Evolutionary conservation across 1,284 basidiomycete genomes (phyloP).

Genomic region (Serendipita sp.): DNA sequence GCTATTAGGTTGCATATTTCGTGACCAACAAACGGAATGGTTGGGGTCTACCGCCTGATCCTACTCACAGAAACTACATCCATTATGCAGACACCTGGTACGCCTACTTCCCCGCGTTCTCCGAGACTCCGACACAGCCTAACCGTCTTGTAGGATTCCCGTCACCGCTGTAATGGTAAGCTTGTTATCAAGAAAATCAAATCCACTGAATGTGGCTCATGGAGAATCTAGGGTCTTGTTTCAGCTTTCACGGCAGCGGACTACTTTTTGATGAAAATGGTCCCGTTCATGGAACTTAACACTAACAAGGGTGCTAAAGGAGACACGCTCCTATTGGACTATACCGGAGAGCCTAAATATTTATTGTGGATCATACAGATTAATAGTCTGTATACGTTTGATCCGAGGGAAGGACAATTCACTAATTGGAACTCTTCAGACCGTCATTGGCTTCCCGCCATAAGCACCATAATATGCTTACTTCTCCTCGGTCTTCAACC

Average conservation of each 20-base stretch:
- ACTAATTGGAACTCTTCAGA: background rate
- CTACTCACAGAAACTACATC: background rate
- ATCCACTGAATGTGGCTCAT: background rate
- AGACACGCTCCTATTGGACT: slow-evolving; percentile 1
- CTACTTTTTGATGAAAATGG: background rate
- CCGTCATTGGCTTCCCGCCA: background rate
- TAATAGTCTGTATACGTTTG: background rate
- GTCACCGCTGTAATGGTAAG: background rate
- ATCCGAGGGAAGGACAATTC: too few species aligned
- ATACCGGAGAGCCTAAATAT: background rate
- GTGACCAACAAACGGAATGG: background rate
- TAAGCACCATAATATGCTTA: background rate
- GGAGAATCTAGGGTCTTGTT: background rate
- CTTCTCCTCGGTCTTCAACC: background rate
- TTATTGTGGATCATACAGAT: background rate
- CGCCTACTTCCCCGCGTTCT: background rate
- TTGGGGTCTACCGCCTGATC: background rate
- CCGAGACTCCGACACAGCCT: background rate
- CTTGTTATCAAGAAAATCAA: background rate
- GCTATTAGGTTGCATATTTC: background rate
- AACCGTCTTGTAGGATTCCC: background rate
- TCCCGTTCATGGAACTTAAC: background rate
- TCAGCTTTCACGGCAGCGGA: background rate
- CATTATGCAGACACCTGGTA: slow-evolving; percentile 3
- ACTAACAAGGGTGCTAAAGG: background rate